phyloP scores from a whole-genome alignment of 345 rosid genomes.

The Brassica juncea region DNA sequence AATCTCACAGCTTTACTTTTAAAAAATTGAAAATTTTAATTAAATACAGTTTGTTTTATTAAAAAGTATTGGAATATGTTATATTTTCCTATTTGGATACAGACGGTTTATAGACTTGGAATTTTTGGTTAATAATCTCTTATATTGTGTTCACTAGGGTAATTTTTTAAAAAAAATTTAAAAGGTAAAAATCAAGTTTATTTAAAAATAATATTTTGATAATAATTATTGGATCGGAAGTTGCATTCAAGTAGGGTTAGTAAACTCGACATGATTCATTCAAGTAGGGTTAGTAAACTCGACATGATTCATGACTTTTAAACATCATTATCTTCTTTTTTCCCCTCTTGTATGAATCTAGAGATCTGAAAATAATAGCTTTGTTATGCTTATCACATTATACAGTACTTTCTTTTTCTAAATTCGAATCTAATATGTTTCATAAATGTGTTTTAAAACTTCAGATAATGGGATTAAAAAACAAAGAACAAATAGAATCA shows the following conservation, averaged over 20 bases:
- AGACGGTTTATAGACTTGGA: no score
- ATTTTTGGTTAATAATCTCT: neutral
- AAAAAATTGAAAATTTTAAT: neutral
- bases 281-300: constrained; percentile 36
- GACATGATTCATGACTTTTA: constrained; percentile 33
- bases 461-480: constrained; percentile 88
- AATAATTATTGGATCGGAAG: constrained; percentile 25
- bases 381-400: constrained; percentile 30
- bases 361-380: constrained; percentile 26
- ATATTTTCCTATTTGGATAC: no score
- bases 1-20: constrained; percentile 2
- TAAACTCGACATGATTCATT: constrained; percentile 28
- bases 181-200: neutral
- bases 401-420: constrained; percentile 17
- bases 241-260: constrained; percentile 41
- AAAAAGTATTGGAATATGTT: neutral
- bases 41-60: neutral
- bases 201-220: neutral
- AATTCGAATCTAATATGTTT: constrained; percentile 3
- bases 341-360: constrained; percentile 18
- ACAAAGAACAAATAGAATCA: constrained; percentile 77
- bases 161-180: neutral
- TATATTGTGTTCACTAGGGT: neutral
- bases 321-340: constrained; percentile 21
- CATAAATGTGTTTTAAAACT: neutral